Evolutionary conservation across 495 filamentous ascomycete genomes (phyloP).

Genomic region (Aspergillus saccharolyticus): DNA sequence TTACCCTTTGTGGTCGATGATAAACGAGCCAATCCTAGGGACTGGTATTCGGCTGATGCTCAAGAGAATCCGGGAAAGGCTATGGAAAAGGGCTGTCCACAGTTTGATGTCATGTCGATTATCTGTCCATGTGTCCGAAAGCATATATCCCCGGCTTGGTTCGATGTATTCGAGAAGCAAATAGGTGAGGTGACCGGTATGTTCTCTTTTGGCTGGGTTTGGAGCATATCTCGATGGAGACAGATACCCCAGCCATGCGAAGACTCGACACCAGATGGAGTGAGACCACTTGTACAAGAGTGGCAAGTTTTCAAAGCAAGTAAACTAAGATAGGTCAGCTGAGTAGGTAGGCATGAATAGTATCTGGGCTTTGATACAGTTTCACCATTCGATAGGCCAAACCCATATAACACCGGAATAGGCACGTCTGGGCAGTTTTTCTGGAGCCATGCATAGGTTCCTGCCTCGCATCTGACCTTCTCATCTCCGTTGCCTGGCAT

Average conservation of each 20-base stretch:
- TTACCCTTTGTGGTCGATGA: conserved; percentile 21
- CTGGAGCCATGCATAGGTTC: conserved; percentile 34
- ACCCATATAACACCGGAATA: conserved; percentile 31
- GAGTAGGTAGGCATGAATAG: no score
- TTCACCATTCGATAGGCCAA: conserved; percentile 21
- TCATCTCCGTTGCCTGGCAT: conserved; percentile 34
- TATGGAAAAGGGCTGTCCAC: neutral
- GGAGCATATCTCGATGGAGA: no score
- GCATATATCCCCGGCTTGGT: neutral
- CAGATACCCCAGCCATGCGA: no score
- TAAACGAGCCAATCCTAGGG: conserved; percentile 34
- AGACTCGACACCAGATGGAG: no score
- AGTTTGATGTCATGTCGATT: neutral
- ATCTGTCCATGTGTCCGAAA: conserved; percentile 1
- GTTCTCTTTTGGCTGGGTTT: no score
- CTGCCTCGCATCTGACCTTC: conserved; percentile 36
- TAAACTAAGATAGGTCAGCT: no score
- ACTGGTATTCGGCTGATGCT: conserved; percentile 23
- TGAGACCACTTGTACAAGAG: no score
- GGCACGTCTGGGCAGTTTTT: conserved; percentile 28
- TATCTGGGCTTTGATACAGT: no score
- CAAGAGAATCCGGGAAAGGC: conserved; percentile 15
- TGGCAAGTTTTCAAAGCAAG: no score
- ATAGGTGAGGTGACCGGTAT: neutral
- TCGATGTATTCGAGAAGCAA: conserved; percentile 1